Evolutionary conservation across 257 asterid species (phyloP).

Genomic region (Ocimum tenuiflorum): DNA sequence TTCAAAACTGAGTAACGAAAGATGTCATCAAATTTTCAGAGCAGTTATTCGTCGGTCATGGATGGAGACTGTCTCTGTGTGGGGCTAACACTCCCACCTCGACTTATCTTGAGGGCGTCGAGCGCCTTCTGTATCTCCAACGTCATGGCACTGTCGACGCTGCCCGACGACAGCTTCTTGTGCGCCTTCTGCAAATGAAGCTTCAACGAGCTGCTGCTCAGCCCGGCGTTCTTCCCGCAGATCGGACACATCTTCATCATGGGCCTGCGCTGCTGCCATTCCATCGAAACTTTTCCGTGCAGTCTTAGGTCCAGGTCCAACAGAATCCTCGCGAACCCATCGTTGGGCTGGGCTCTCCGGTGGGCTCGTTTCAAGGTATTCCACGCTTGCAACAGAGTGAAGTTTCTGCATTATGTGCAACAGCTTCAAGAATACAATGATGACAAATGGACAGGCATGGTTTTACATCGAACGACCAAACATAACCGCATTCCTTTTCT

Average conservation of each 20-base stretch:
- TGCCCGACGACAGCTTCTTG: conserved; percentile 85
- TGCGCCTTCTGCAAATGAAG: conserved; percentile 93
- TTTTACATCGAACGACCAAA: too few relatives aligned
- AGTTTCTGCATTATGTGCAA: conserved; percentile 55
- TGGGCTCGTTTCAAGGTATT: conserved; percentile 70
- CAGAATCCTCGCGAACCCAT: conserved; percentile 84
- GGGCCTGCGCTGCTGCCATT: conserved; percentile 92
- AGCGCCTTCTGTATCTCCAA: conserved; percentile 91
- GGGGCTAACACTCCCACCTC: conserved; percentile 94
- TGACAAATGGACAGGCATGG: too few relatives aligned
- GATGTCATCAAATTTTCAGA: too few relatives aligned
- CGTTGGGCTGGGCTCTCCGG: conserved; percentile 95
- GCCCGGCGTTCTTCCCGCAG: conserved; percentile 89
- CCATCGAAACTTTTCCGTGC: conserved; percentile 87
- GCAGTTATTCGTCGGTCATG: conserved; percentile 49
- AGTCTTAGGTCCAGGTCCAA: conserved; percentile 60
- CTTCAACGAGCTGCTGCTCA: conserved; percentile 95
- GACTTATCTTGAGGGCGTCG: conserved; percentile 75
- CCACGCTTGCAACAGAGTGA: conserved; percentile 75
- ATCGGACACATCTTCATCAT: conserved; percentile 89
- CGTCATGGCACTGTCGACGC: conserved; percentile 95
- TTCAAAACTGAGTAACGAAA: too few relatives aligned
- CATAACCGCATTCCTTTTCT: too few relatives aligned
- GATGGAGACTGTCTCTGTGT: conserved; percentile 57
- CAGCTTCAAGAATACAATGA: conserved; percentile 3